Evolutionary conservation across 2,329 filamentous ascomycete species (phyloP).

Genomic region (Penicillium sumatraense): DNA sequence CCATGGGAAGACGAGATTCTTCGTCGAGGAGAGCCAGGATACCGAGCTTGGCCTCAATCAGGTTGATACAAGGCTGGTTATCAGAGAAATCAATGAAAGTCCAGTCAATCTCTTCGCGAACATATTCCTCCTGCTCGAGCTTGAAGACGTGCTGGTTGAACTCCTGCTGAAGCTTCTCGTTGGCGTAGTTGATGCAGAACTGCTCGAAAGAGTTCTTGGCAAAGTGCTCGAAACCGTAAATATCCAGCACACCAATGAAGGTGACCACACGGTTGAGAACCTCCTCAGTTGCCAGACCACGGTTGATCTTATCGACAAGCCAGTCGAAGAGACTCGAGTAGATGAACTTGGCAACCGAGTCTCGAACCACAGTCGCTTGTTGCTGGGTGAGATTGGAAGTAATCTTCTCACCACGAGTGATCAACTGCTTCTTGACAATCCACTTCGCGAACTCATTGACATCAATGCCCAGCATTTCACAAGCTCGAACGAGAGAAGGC

Average conservation of each 20-base stretch:
- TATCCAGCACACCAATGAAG: slow-evolving; percentile 98
- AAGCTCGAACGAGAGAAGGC: slow-evolving; percentile 79
- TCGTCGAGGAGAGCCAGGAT: slow-evolving; percentile 91
- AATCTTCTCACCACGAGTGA: slow-evolving; percentile 96
- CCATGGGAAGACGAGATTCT: slow-evolving; percentile 95
- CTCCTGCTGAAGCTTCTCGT: slow-evolving; percentile 98
- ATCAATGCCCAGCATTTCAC: slow-evolving; percentile 84
- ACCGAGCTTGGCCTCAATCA: slow-evolving; percentile 96
- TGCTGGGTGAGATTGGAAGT: slow-evolving; percentile 92
- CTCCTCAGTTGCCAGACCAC: slow-evolving; percentile 84
- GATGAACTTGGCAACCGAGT: slow-evolving; percentile 98
- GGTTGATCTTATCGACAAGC: slow-evolving; percentile 97
- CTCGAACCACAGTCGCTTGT: slow-evolving; percentile 90
- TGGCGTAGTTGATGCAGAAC: slow-evolving; percentile 99
- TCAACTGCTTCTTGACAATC: slow-evolving; percentile 98
- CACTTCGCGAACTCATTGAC: slow-evolving; percentile 88
- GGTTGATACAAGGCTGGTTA: slow-evolving; percentile 97
- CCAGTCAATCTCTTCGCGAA: slow-evolving; percentile 97
- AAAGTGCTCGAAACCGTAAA: slow-evolving; percentile 99
- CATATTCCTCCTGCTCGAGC: slow-evolving; percentile 96
- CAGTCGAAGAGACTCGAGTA: slow-evolving; percentile 99
- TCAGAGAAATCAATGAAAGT: slow-evolving; percentile 99
- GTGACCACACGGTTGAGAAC: slow-evolving; percentile 80
- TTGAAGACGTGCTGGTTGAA: slow-evolving; percentile 99
- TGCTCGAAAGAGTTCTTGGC: slow-evolving; percentile 99